A percentile compares a stretch with the other conserved stretches of the same genome.
Conservation (phyloP, 2,329 filamentous ascomycete species). For the Malbranchea zuffiana region DNA sequence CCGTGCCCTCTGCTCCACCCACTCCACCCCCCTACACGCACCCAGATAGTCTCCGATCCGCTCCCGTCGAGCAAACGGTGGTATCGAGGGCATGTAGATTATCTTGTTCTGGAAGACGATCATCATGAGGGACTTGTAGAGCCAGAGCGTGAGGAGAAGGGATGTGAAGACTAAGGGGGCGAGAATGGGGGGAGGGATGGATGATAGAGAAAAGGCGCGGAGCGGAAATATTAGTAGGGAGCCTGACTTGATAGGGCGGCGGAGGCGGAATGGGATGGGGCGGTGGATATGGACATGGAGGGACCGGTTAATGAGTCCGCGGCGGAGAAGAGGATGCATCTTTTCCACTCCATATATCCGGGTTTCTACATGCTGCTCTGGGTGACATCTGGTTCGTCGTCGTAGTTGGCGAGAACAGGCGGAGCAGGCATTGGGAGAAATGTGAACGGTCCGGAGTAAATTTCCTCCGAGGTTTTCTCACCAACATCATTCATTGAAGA, state of each 20-base stretch:
- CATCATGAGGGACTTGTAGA: slow-evolving; percentile 59
- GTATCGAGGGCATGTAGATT: slow-evolving; percentile 68
- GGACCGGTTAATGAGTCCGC: too few relatives aligned
- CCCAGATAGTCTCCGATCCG: slow-evolving; percentile 52
- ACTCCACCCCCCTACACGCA: slow-evolving; percentile 51
- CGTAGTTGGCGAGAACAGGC: too few relatives aligned
- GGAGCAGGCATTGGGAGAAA: too few relatives aligned
- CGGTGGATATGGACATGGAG: too few relatives aligned
- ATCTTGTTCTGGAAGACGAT: slow-evolving; percentile 70
- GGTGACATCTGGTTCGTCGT: too few relatives aligned
- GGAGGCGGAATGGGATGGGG: background rate
- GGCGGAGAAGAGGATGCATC: too few relatives aligned
- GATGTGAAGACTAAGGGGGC: slow-evolving; percentile 58
- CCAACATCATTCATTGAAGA: too few relatives aligned
- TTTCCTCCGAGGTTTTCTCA: too few relatives aligned
- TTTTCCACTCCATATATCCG: too few relatives aligned
- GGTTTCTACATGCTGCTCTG: too few relatives aligned
- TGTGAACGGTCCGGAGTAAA: too few relatives aligned
- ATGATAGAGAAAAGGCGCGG: slow-evolving; percentile 3
- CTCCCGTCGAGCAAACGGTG: slow-evolving; percentile 58
- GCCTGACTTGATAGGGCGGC: slow-evolving; percentile 1
- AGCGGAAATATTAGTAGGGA: too few relatives aligned
- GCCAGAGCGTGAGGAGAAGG: slow-evolving; percentile 54
- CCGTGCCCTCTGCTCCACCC: slow-evolving; percentile 53
- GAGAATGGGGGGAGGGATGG: slow-evolving; percentile 41